Evolutionary conservation across 2,329 filamentous ascomycete species (phyloP), one percentile per base, ranked within the genome.

Genomic region (Trichoderma sp.): DNA sequence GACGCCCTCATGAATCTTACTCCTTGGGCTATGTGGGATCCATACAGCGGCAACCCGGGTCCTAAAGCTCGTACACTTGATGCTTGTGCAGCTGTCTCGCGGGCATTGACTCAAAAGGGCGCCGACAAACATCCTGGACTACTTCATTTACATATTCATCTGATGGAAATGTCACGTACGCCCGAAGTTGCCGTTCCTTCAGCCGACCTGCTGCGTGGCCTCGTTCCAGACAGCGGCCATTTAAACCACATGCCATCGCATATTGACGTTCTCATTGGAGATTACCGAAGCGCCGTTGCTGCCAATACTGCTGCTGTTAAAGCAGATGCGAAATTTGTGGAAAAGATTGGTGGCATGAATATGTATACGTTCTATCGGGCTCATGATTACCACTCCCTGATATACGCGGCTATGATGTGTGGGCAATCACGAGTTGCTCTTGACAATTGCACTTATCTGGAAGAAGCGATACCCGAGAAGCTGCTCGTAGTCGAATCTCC

Each of bases 161-260:
- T 93, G 2, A 92, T 93, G 88, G 92, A 94, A 80, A 93, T 93
- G 91, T 93, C 91, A 1, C 83, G 85, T 0, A 86, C 85, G 0
- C 92, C 92, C 0, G 92, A 93, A 80, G 80, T 83, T 4, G 92
- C 90, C 0, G 79, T 93, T 5, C 83, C 87, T 0, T 85, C 87
- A 0, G 91, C 91, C 7, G 88, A 93, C 78, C 82, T 85, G n/a
- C 85, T 94, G 5, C 89, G 91, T 45, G 86, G 85, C 9, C 85
- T 93, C 2, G 88, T 91, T 0, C 92, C 92, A 0, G 91, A 93
- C 80, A 87, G 89, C 0, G 92, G 91, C 0, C 92, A 94, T 81
- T 83, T 93, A 2, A 68, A 62, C 18, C 72, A 69, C 14, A 86
- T 85, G 0, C 31, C 71, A 8, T 68, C 65, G 6, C 41, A 35